Base-by-base conservation (phyloP, 1,139 yeast genomes). In the Lodderomyces jiufengensis region DNA sequence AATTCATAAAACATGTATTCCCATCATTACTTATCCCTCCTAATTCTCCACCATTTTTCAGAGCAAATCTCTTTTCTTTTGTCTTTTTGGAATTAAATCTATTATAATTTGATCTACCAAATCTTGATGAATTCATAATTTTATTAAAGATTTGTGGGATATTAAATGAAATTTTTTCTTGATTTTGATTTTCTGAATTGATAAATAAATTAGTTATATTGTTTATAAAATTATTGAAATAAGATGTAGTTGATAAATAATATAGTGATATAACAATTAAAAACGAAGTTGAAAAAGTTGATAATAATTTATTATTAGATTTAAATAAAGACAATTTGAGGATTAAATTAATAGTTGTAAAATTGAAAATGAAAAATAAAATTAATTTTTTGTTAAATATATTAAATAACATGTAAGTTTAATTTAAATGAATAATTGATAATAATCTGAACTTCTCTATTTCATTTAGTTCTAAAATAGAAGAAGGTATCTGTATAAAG, bases 1-100 rank as follows among this genome's bases (percentile, higher is more conserved):
- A 80, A 58, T 88, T 88, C 95, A 88, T 87, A 50, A 88, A 88
- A 56, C 97, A 88, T 0, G 95, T 86, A 52, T 88, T 88, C 10
- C 96, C 96, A 46, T 87, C 96, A 57, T 88, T 88, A 43, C 78
- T 73, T 29, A 88, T 67, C 1, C 97, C 97, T 18, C 95, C 96
- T 26, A 86, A 73, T 43, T 74, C 77, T 3, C 90, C 90, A 42
- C 92, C 92, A 44, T 68, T 67, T 34, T 63, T 63, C 43, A 67
- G 46, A 15, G 78, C 79, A 44, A 64, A 63, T 29, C 53, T 54
- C 26, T 52, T 51, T 40, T 63, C 66, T 33, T 54, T 55, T 14
- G 63, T 49, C 27, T 49, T 49, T 38, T 41, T 48, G 4, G 37
- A 21, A n/a, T 42, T 43, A 26, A 48, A 45, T 25, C 54, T 40